These are phyloP conservation scores for Periconia sp. DNA, from an alignment of 2,329 filamentous ascomycete species.

Conservation along the genomic window DNA sequence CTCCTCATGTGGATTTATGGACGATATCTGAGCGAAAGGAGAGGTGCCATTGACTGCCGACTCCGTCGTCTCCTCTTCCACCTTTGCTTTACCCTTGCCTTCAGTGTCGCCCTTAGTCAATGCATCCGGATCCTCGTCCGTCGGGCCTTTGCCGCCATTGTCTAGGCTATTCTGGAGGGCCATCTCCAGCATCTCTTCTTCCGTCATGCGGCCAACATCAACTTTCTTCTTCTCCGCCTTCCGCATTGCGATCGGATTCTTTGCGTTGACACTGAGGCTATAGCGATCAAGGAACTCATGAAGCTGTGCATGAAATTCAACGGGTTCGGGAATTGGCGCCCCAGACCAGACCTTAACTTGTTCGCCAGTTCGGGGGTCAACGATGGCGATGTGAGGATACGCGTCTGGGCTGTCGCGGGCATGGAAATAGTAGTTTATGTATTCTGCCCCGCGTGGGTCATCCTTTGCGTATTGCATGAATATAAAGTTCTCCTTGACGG, in stretches of 20 bases:
- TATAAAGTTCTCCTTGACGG: constrained; percentile 89
- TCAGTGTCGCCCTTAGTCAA: constrained; percentile 72
- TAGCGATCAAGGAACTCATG: constrained; percentile 98
- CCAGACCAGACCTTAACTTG: constrained; percentile 97
- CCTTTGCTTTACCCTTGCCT: constrained; percentile 58
- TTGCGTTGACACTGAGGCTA: constrained; percentile 83
- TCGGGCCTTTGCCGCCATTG: constrained; percentile 56
- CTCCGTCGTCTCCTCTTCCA: constrained; percentile 27
- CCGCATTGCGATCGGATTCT: constrained; percentile 87
- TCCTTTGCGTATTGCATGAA: constrained; percentile 95
- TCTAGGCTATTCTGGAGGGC: constrained; percentile 88
- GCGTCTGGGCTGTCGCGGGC: constrained; percentile 81
- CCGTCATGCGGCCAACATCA: constrained; percentile 87
- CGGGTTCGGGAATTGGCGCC: constrained; percentile 73
- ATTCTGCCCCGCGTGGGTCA: constrained; percentile 77
- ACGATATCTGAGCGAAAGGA: constrained; percentile 74
- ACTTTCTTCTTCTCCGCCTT: constrained; percentile 74
- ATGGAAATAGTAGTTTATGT: constrained; percentile 89
- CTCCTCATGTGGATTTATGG: constrained; percentile 75
- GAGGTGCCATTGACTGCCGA: constrained; percentile 44
- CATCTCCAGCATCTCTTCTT: constrained; percentile 96
- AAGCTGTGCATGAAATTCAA: constrained; percentile 88
- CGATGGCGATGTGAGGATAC: constrained; percentile 94
- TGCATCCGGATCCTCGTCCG: constrained; percentile 82
- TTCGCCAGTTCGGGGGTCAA: constrained; percentile 94